phyloP scores from a whole-genome alignment of 805 yeast genomes.

The Metahyphopichia silvanorum region DNA sequence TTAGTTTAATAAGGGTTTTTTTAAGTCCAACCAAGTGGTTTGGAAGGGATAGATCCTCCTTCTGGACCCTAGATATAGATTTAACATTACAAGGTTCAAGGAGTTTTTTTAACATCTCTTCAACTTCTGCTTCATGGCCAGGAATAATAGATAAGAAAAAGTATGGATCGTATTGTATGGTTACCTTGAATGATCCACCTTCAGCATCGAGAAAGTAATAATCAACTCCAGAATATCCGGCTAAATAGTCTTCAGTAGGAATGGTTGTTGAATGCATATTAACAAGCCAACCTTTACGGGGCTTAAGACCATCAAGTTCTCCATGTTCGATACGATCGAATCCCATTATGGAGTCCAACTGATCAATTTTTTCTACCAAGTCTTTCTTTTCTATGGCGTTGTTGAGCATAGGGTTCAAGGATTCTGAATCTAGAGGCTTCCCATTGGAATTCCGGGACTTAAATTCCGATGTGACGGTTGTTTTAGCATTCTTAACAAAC shows the following conservation, averaged over 20 bases:
- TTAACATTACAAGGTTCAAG: constrained; percentile 63
- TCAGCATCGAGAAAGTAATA: constrained; percentile 93
- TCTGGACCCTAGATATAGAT: constrained; percentile 48
- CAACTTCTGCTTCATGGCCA: constrained; percentile 69
- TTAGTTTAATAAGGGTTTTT: constrained; percentile 60
- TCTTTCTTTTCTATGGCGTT: constrained; percentile 46
- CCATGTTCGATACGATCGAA: constrained; percentile 77
- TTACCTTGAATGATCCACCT: constrained; percentile 92
- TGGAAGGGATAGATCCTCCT: constrained; percentile 78
- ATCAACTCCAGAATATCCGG: constrained; percentile 89
- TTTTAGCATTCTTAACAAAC: constrained; percentile 40
- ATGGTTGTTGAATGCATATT: constrained; percentile 89
- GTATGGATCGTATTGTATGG: constrained; percentile 83
- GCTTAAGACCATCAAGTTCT: constrained; percentile 45
- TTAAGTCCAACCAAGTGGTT: constrained; percentile 83
- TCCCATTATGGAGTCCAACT: constrained; percentile 81
- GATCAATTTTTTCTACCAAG: constrained; percentile 58
- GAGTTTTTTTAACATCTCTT: constrained; percentile 70
- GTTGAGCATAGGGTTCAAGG: constrained; percentile 33
- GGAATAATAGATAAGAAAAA: constrained; percentile 67
- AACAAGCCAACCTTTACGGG: constrained; percentile 81
- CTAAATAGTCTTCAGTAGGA: constrained; percentile 51
- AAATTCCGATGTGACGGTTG: constrained; percentile 18
- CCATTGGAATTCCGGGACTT: constrained; percentile 11
- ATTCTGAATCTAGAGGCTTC: constrained; percentile 13